Conservation (phyloP, 176 grass and related monocot species). For the Musa acuminata region DNA sequence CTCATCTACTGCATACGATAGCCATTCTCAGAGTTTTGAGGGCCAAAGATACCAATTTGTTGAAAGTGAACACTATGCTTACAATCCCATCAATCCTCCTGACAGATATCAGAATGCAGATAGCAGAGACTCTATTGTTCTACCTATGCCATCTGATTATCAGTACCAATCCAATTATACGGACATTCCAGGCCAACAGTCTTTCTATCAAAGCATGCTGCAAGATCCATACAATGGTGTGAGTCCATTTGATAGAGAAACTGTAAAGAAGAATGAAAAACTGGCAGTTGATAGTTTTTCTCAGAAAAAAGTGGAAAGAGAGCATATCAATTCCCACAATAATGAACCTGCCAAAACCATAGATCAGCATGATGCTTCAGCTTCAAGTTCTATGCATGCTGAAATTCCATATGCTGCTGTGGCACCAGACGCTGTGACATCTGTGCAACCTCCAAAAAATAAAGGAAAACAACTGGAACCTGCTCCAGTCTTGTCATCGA, state of each 20-base stretch:
- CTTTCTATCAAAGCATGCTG: slow-evolving; percentile 28
- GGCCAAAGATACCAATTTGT: slow-evolving; percentile 30
- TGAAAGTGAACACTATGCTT: slow-evolving; percentile 34
- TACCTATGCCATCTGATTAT: slow-evolving; percentile 51
- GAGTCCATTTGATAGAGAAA: neutral
- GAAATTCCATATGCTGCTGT: slow-evolving; percentile 17
- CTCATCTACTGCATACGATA: slow-evolving; percentile 31
- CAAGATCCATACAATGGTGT: slow-evolving; percentile 9
- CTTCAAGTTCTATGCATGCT: slow-evolving; percentile 36
- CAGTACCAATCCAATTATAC: slow-evolving; percentile 47
- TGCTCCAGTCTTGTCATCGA: slow-evolving; percentile 11
- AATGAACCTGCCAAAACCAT: slow-evolving; percentile 16
- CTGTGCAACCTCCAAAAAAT: slow-evolving; percentile 45
- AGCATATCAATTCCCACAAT: slow-evolving; percentile 46
- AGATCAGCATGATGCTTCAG: slow-evolving; percentile 29
- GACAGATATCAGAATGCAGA: slow-evolving; percentile 38
- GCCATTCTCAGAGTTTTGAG: slow-evolving; percentile 36
- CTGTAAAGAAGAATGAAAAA: slow-evolving; percentile 12
- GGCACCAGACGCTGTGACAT: slow-evolving; percentile 47
- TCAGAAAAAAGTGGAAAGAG: slow-evolving; percentile 31
- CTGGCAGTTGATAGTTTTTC: slow-evolving; percentile 4
- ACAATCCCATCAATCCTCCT: slow-evolving; percentile 17
- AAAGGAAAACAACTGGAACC: slow-evolving; percentile 44
- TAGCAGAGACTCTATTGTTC: slow-evolving; percentile 39
- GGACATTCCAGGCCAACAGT: slow-evolving; percentile 31